A percentile compares a stretch with the other conserved stretches of the same genome.
Conservation (phyloP, 2,329 filamentous ascomycete genomes). For the Fusarium acutatum region DNA sequence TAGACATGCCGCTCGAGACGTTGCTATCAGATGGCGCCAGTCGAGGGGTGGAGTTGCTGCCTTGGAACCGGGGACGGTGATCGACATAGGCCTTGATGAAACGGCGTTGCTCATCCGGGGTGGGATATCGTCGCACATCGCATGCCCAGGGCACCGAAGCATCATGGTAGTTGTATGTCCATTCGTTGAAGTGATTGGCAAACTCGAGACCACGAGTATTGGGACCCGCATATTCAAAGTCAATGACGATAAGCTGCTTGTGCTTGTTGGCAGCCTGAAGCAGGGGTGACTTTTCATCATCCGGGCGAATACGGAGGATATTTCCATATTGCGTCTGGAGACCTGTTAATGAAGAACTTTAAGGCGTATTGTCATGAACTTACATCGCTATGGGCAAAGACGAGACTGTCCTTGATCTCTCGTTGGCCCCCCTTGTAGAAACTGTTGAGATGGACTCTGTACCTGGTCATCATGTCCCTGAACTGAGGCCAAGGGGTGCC, state of each 20-base stretch:
- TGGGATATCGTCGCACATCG: conserved; percentile 77
- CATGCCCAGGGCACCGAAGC: conserved; percentile 70
- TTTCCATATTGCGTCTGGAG: conserved; percentile 95
- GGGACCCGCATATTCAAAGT: conserved; percentile 95
- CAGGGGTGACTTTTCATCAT: conserved; percentile 82
- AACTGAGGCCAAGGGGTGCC: conserved; percentile 86
- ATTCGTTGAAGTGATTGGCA: conserved; percentile 97
- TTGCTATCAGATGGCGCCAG: conserved; percentile 55
- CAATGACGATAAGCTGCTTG: conserved; percentile 95
- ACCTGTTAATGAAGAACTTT: conserved; percentile 9
- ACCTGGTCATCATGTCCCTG: conserved; percentile 76
- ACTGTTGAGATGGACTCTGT: conserved; percentile 76
- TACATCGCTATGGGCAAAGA: conserved; percentile 99
- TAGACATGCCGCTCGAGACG: conserved; percentile 38
- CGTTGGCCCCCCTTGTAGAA: conserved; percentile 71
- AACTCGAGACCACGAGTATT: conserved; percentile 90
- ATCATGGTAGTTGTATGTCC: conserved; percentile 98
- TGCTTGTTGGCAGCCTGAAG: conserved; percentile 91
- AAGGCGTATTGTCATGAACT: conserved; percentile 45
- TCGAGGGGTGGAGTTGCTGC: conserved; percentile 59
- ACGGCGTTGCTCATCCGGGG: conserved; percentile 78
- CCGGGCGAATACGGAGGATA: conserved; percentile 77
- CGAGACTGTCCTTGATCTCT: conserved; percentile 75
- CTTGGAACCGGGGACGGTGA: conserved; percentile 74
- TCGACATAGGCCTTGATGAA: conserved; percentile 89